phyloP scores from a whole-genome alignment of 2,329 filamentous ascomycete genomes.

The Colletotrichum spaethianum region DNA sequence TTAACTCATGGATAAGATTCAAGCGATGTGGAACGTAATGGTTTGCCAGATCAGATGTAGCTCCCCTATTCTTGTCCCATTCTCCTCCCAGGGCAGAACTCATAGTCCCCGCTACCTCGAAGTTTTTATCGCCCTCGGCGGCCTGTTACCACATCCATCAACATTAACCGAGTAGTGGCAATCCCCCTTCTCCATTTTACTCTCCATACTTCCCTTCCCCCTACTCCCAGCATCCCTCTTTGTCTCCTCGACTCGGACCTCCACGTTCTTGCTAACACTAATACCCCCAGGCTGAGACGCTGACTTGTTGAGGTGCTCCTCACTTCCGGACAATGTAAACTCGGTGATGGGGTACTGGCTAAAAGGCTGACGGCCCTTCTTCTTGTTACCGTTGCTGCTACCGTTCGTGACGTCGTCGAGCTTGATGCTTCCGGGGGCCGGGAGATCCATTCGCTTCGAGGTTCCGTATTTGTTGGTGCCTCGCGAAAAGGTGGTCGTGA shows the following conservation, averaged over 20 bases:
- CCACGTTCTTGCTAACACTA: constrained; percentile 37
- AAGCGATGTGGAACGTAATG: background rate
- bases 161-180: constrained; percentile 11
- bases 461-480: constrained; percentile 26
- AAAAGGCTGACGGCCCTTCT: constrained; percentile 30
- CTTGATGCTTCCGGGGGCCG: constrained; percentile 30
- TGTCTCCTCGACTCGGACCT: constrained; percentile 29
- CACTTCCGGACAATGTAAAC: constrained; percentile 27
- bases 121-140: background rate
- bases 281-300: constrained; percentile 12
- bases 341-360: constrained; percentile 36
- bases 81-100: background rate
- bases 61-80: background rate
- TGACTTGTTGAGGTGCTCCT: constrained; percentile 29
- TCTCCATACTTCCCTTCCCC: constrained; percentile 1
- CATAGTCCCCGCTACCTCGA: constrained; percentile 4
- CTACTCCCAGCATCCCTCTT: background rate
- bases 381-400: constrained; percentile 10
- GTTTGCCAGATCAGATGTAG: background rate
- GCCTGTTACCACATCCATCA: background rate
- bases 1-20: background rate
- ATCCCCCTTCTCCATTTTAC: constrained; percentile 15
- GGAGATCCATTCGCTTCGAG: constrained; percentile 24
- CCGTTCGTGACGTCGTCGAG: constrained; percentile 25
- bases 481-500: constrained; percentile 19